phyloP scores from a whole-genome alignment of 164 flowering plant species.

The Dillenia suffruticosa region DNA sequence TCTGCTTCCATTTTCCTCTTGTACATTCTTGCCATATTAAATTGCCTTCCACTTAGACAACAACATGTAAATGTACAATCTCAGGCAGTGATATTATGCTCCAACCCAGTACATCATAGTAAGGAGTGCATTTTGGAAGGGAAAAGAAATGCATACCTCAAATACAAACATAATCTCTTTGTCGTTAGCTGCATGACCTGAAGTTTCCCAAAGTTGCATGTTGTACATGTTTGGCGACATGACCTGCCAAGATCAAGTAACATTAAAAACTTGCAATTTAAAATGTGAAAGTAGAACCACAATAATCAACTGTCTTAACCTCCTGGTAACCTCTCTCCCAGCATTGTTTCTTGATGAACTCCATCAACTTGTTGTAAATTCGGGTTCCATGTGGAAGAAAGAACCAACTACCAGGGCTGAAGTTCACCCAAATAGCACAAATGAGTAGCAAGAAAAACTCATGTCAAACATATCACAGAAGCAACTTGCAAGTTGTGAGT shows the following conservation, averaged over 20 bases:
- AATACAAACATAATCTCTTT: conserved; percentile 96
- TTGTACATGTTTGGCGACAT: conserved; percentile 86
- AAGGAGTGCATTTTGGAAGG: too few species aligned
- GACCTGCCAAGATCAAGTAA: conserved; percentile 52
- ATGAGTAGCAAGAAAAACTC: too few species aligned
- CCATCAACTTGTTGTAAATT: conserved; percentile 83
- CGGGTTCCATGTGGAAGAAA: conserved; percentile 92
- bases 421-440: conserved; percentile 8
- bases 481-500: not conserved
- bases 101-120: too few species aligned
- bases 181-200: conserved; percentile 98
- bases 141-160: conserved; percentile 46
- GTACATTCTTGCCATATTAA: too few species aligned
- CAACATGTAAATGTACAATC: too few species aligned
- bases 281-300: not conserved
- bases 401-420: conserved; percentile 99
- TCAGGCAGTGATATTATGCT: too few species aligned
- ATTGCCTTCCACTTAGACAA: too few species aligned
- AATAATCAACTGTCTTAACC: conserved; percentile 30
- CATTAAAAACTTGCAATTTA: conserved; percentile 4
- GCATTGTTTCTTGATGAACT: conserved; percentile 64
- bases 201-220: conserved; percentile 97
- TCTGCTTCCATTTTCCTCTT: too few species aligned
- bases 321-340: conserved; percentile 88
- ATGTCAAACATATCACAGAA: not conserved